Evolutionary conservation across 306 rosid genomes (phyloP).

Genomic region (Cucurbita maxima): DNA sequence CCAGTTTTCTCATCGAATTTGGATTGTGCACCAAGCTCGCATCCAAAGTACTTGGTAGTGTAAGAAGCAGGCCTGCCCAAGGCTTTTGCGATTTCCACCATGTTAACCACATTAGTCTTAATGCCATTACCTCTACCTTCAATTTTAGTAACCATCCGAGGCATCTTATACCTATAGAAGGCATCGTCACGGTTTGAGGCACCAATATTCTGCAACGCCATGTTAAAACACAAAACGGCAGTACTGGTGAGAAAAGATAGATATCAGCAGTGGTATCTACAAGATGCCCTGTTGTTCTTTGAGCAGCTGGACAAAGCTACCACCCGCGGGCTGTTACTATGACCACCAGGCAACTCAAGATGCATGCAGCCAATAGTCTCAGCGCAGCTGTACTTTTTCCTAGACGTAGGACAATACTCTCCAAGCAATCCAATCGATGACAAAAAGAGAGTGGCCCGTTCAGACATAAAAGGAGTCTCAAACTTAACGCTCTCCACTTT

Average conservation of each 20-base stretch:
- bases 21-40: conserved; percentile 81
- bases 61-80: conserved; percentile 69
- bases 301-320: not conserved
- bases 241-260: conserved; percentile 11
- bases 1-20: conserved; percentile 75
- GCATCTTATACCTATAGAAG: conserved; percentile 88
- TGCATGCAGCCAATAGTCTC: conserved; percentile 25
- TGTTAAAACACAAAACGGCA: conserved; percentile 4
- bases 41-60: conserved; percentile 64
- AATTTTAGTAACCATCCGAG: conserved; percentile 71
- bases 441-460: conserved; percentile 43
- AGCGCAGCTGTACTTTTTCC: conserved; percentile 34
- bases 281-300: not conserved
- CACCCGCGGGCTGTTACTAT: not conserved
- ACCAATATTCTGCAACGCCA: conserved; percentile 78
- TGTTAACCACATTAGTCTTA: conserved; percentile 64
- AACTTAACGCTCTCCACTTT: conserved; percentile 43
- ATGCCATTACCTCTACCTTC: conserved; percentile 85
- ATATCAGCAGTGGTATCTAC: conserved; percentile 4
- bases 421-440: conserved; percentile 48
- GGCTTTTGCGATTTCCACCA: conserved; percentile 82
- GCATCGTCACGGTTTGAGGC: conserved; percentile 74
- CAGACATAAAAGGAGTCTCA: conserved; percentile 61
- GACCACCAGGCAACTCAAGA: conserved; percentile 22
- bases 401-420: conserved; percentile 50